Conservation (phyloP, 176 grass and related monocot genomes). For the Secale cereale region DNA sequence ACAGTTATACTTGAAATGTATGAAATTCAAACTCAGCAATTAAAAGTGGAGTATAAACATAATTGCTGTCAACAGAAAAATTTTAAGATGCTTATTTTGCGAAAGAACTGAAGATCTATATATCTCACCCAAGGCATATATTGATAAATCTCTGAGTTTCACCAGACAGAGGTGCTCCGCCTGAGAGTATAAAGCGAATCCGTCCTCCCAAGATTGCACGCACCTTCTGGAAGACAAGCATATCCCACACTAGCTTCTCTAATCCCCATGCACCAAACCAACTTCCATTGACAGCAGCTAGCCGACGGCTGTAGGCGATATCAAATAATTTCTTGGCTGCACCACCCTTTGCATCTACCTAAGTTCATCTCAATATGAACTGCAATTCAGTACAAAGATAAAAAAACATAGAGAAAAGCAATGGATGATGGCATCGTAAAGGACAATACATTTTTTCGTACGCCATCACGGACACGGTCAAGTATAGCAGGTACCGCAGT, state of each 20-base stretch:
- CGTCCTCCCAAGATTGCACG: slow-evolving; percentile 73
- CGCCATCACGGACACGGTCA: slow-evolving; percentile 83
- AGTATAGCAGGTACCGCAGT: slow-evolving; percentile 96
- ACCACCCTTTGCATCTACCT: slow-evolving; percentile 91
- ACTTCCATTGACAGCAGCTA: slow-evolving; percentile 90
- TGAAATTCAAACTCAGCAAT: not conserved
- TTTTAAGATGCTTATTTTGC: not conserved
- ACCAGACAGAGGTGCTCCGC: slow-evolving; percentile 80
- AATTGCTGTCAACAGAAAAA: not conserved
- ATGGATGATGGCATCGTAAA: not conserved
- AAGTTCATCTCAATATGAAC: slow-evolving; percentile 17
- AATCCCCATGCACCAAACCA: slow-evolving; percentile 95
- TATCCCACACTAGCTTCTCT: slow-evolving; percentile 88
- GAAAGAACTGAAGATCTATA: not conserved
- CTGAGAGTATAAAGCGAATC: slow-evolving; percentile 81
- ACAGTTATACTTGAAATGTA: slow-evolving; percentile 5
- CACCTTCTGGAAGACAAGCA: slow-evolving; percentile 80
- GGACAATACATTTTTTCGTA: slow-evolving; percentile 79
- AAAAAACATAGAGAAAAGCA: not conserved
- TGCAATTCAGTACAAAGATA: not conserved
- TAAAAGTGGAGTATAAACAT: not conserved
- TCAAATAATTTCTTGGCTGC: slow-evolving; percentile 82
- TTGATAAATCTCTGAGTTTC: slow-evolving; percentile 97
- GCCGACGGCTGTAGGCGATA: slow-evolving; percentile 66
- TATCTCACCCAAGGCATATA: slow-evolving; percentile 95